Percentiles rank a stretch among this genome's conserved stretches.
Evolutionary conservation across 1,139 yeast species (phyloP).

Genomic region (Casaregolazyma lundiana): DNA sequence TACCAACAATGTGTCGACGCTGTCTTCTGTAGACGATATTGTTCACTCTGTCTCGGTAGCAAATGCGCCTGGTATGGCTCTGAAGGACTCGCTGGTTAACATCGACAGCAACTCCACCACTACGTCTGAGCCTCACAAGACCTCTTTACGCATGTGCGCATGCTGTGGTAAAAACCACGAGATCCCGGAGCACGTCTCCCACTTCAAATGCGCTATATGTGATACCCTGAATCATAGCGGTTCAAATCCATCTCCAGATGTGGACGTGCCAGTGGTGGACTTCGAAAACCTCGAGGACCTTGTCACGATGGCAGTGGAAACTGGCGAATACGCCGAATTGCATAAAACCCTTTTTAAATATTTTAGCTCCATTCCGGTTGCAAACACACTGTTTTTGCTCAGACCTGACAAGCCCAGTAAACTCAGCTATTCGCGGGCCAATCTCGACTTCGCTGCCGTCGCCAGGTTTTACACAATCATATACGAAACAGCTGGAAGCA

Average conservation of each 20-base stretch:
- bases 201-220: slow-evolving; percentile 47
- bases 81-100: neutral
- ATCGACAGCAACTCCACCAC: neutral
- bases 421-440: slow-evolving; percentile 27
- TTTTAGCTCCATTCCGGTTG: slow-evolving; percentile 24
- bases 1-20: slow-evolving; percentile 21
- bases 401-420: slow-evolving; percentile 17
- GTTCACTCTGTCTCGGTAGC: slow-evolving; percentile 24
- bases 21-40: slow-evolving; percentile 25
- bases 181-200: slow-evolving; percentile 43
- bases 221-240: slow-evolving; percentile 28
- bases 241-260: neutral
- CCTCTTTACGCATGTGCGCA: slow-evolving; percentile 29
- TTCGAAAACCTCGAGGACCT: slow-evolving; percentile 1
- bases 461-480: slow-evolving; percentile 23
- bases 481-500: slow-evolving; percentile 13
- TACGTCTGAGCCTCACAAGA: neutral
- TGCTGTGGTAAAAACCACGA: slow-evolving; percentile 63
- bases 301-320: slow-evolving; percentile 1
- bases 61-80: slow-evolving; percentile 14
- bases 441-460: slow-evolving; percentile 25
- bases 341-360: slow-evolving; percentile 19
- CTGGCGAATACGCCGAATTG: slow-evolving; percentile 11
- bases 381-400: slow-evolving; percentile 26
- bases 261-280: neutral